Evolutionary conservation across 495 filamentous ascomycete species (phyloP), one percentile per base, ranked within the genome.

Genomic region (Corynascus novoguineensis): DNA sequence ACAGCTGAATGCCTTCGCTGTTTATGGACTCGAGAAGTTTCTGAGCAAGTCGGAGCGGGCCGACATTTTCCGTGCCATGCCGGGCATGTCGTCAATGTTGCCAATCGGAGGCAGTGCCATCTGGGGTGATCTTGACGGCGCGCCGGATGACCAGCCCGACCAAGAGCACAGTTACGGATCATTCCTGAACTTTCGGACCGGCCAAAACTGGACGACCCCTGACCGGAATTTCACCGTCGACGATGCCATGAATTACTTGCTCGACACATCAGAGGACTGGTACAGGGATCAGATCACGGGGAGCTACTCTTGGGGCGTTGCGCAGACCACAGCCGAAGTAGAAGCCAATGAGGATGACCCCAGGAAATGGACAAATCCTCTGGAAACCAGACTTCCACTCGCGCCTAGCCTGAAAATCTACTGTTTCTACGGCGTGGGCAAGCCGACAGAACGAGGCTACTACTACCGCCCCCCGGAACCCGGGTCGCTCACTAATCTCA

Each of bases 11-110:
- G 81, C 91, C n/a, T 96, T 97, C 60, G 93, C 93, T 9, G 91
- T 98, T 12, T 98, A 97, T 64, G 95, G 93, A 0, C 81, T 98
- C 1, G 93, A 98, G 71, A 96, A 92, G 63, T 98, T 98, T 70
- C 79, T 98, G 6, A 88, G 84, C 60, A 88, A 86, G 58, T 82
- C 90, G 51, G 93, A 98, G 68, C 82, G 93, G 44, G 89, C 87
- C 7, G 90, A 97, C 67, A 90, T 98, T 31, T 95, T 98, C 75
- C 84, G 95, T 50, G 89, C 90, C 29, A 97, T 97, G 92, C 95
- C 93, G 0, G 93, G 93, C 5, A 89, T 96, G 50, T 92, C 88
- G 17, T 92, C 88, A 55, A 97, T 98, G 91, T 79, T 98, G 1
- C 93, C 93, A n/a, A 91, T 96, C 50, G 93, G 95, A 25, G 93